Conservation (phyloP, 2,329 filamentous ascomycete species). For the Cercospora canescens region DNA sequence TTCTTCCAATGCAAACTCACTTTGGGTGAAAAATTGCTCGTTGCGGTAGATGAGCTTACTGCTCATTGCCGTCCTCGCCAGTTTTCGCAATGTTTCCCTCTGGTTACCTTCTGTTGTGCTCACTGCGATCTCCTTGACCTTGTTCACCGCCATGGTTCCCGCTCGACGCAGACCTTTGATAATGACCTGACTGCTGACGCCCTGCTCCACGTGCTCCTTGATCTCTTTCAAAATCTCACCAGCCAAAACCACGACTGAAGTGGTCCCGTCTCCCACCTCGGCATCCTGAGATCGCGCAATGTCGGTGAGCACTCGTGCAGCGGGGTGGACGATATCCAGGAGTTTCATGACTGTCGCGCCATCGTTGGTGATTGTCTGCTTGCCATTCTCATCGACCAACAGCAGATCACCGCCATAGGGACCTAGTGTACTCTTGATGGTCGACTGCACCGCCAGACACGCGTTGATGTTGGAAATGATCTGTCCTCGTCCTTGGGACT, state of each 20-base stretch:
- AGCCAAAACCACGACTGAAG: conserved; percentile 94
- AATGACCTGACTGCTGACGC: conserved; percentile 95
- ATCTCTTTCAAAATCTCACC: conserved; percentile 97
- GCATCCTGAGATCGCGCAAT: conserved; percentile 99
- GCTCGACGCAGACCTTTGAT: conserved; percentile 93
- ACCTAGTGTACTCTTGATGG: conserved; percentile 92
- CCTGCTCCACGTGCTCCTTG: conserved; percentile 93
- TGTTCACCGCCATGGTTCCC: conserved; percentile 90
- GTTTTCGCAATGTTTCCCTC: conserved; percentile 82
- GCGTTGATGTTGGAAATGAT: conserved; percentile 98
- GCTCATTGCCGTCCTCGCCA: conserved; percentile 96
- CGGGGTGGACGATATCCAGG: conserved; percentile 96
- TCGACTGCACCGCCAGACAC: conserved; percentile 91
- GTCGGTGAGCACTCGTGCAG: conserved; percentile 94
- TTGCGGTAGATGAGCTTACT: conserved; percentile 99
- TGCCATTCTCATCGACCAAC: conserved; percentile 93
- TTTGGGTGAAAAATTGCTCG: conserved; percentile 95
- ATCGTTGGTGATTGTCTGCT: conserved; percentile 97
- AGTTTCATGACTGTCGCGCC: conserved; percentile 99
- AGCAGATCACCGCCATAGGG: conserved; percentile 96
- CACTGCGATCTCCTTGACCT: conserved; percentile 96
- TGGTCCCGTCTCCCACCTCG: conserved; percentile 97
- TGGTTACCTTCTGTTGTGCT: conserved; percentile 79
- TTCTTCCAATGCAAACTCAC: conserved; percentile 52
- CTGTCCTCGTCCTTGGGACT: conserved; percentile 95